Conservation (phyloP, 306 rosid genomes). For the Mucuna pruriens region DNA sequence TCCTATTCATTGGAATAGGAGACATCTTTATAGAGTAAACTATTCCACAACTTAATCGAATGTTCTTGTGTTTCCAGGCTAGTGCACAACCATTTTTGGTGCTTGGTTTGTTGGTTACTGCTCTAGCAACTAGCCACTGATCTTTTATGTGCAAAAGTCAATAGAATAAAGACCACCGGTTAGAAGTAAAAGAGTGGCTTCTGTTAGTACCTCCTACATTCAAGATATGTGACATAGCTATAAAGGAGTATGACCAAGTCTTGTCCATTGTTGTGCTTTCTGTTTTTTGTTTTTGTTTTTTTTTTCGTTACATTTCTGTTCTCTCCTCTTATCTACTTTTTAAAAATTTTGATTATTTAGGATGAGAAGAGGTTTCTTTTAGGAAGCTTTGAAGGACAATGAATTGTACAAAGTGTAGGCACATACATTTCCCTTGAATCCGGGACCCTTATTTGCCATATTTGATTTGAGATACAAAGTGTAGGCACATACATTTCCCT, state of each 20-base stretch:
- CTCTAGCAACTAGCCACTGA: constrained; percentile 56
- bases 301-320: neutral
- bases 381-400: neutral
- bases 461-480: neutral
- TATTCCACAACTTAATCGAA: neutral
- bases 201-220: neutral
- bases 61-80: constrained; percentile 42
- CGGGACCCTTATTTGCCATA: neutral
- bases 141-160: neutral
- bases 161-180: constrained; percentile 10
- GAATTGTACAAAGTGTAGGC: constrained; percentile 36
- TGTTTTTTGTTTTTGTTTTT: neutral
- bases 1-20: neutral
- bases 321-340: constrained; percentile 24
- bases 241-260: neutral
- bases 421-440: constrained; percentile 3
- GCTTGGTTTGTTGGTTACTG: constrained; percentile 57
- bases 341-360: constrained; percentile 23
- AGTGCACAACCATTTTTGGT: constrained; percentile 59
- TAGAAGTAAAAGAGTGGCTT: constrained; percentile 13
- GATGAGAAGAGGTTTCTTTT: constrained; percentile 16
- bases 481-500: constrained; percentile 10
- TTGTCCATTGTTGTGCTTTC: neutral
- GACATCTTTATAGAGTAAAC: neutral
- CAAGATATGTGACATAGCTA: constrained; percentile 1